Evolutionary conservation across 164 flowering plant species (phyloP), one percentile per base, ranked within the genome.

Genomic region (Macadamia integrifolia): DNA sequence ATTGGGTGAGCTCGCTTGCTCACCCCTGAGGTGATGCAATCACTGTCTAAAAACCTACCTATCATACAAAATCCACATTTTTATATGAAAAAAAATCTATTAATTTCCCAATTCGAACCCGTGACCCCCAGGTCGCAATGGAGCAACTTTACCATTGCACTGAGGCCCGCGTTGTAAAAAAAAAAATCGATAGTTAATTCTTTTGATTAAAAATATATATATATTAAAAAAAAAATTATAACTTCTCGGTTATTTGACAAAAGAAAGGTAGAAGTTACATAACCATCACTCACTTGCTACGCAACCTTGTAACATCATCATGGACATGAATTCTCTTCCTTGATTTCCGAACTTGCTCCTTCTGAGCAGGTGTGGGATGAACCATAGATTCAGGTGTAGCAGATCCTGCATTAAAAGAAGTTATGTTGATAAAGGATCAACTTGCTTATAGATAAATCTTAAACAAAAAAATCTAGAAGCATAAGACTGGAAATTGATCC

Each of bases 311-410:
- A 4, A 52, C 29, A 14, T 78, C 77, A 80, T 94, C 98, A 69
- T 76, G 55, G 9, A 71, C 9, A 55, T 72, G 78, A 71, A 85
- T 94, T 72, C 92, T 80, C 80, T 90, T 91, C 80, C 80, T 80
- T 18, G 76, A 58, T 62, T 53, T 65, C 52, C 77, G 84, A 66
- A 71, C 55, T 58, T 74, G 73, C 78, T 93, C 97, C 74, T 77
- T 81, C 11, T 71, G 69, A 57, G 82, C 82, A 23, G 98, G 97
- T 50, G 97, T 93, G 3, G 65, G 82, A 66, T 87, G 64, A 68
- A 65, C 64, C 80, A 78, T 71, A 57, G 80, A 67, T 31, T 80
- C 84, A 32, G 83, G 83, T 8, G 82, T 64, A 14, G 56, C 52
- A 64, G 32, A 73, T 65, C 73, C 96, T 81, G 79, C 72, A 72